Evolutionary conservation across 441 rosid genomes (phyloP), one percentile per base, ranked within the genome.

Genomic region (Geranium incanum): DNA sequence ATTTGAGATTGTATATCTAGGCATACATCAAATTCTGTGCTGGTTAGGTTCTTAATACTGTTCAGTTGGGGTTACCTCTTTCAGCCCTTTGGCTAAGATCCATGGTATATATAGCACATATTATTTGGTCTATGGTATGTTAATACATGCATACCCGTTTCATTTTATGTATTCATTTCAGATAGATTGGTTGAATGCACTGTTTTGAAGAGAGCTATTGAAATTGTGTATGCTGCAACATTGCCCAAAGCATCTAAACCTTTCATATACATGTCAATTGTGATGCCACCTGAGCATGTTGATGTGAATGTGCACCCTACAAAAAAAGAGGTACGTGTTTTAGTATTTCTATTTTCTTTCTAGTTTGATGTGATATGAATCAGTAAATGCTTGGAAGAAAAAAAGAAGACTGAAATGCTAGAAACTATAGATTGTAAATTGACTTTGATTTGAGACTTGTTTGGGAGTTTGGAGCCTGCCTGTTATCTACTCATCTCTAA

Each of bases 261-360:
- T 60, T 94, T 94, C 75, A 77, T 94, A 52, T 94, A 94, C 70
- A 90, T 94, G 95, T 84, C 99, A 52, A 90, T 94, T 74, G 76
- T 75, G 60, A 78, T 94, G 86, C 99, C 99, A 76, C 79, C 86
- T 59, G 95, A 88, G 69, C 97, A 94, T 83, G 91, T 94, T 80
- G 99, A 94, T 78, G 87, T 94, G 74, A 94, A 94, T 81, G 88
- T 92, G 79, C 99, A 94, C 79, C 97, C 99, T 7, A 90, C 99
- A 78, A 94, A 94, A 77, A 84, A 84, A 84, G 99, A 94, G 97
- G 99, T 88, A 75, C 12, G 13, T 0, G 28, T 72, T 77, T 75
- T 72, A 18, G 73, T 38, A 68, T 39, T 38, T 64, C 8, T 6
- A 43, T 63, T n/a, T 36, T 5, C 5, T 45, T 45, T 18, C 0